phyloP scores from a whole-genome alignment of 352 stramenopile genomes.

The Pythium vanterpoolii region DNA sequence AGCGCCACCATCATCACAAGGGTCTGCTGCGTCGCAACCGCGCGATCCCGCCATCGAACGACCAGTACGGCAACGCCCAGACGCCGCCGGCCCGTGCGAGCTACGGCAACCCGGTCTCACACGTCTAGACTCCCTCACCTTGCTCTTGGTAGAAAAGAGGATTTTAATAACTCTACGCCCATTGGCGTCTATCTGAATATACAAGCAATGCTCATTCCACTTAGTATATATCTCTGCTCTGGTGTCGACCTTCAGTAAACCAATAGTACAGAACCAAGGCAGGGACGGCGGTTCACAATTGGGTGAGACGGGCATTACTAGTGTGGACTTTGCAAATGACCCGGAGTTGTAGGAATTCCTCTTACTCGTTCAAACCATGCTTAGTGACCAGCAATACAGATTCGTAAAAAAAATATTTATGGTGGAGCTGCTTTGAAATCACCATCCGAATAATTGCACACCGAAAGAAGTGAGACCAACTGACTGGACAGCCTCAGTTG shows the following conservation, averaged over 20 bases:
- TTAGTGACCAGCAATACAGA: too few relatives aligned
- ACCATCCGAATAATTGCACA: too few relatives aligned
- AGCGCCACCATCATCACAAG: constrained; percentile 30
- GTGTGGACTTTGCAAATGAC: too few relatives aligned
- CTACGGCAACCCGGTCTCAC: constrained; percentile 24
- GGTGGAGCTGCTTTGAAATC: too few relatives aligned
- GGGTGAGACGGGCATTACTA: too few relatives aligned
- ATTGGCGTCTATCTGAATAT: not conserved
- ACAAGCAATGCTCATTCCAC: not conserved
- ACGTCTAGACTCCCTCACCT: not conserved
- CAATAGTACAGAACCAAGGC: too few relatives aligned
- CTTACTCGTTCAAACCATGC: too few relatives aligned
- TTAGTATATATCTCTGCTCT: not conserved
- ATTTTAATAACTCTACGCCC: not conserved
- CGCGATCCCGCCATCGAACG: constrained; percentile 8
- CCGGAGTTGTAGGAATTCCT: too few relatives aligned
- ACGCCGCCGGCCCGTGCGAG: constrained; percentile 9
- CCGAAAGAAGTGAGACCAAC: too few relatives aligned
- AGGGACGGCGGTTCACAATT: too few relatives aligned
- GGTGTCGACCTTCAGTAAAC: not conserved
- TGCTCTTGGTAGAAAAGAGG: not conserved
- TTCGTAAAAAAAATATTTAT: too few relatives aligned
- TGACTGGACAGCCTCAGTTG: too few relatives aligned
- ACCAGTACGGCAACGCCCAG: constrained; percentile 8
- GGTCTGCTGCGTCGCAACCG: constrained; percentile 26